Evolutionary conservation across 2,329 filamentous ascomycete genomes (phyloP), one percentile per base, ranked within the genome.

Genomic region (Ambrosiella cleistominuta): DNA sequence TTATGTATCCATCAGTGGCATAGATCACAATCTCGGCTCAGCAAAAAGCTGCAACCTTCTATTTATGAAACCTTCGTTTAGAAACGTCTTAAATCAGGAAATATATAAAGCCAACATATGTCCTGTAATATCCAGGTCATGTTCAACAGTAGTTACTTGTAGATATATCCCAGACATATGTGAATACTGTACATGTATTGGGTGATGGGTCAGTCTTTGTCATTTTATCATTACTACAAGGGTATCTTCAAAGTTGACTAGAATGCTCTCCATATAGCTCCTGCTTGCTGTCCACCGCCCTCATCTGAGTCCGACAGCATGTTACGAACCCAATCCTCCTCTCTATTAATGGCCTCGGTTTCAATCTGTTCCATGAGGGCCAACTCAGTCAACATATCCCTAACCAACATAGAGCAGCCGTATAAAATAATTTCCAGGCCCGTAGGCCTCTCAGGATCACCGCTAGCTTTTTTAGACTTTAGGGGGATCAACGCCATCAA

Each of bases 321-420:
- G 70, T 78, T 75, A 66, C 72, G 72, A 49, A 85, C 77, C 78
- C 82, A 84, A 47, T 70, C 71, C 58, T 74, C 73, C 67, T 86
- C 82, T 50, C 74, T 71, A 52, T 68, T 69, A 56, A 80, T 67
- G 3, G 79, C 76, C 63, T 80, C 79, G 52, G 69, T 70, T 68
- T 83, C 80, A 58, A 86, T 77, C 64, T 75, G 72, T 58, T 73
- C 73, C 82, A 86, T 85, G 60, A 75, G 61, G n/a, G 67, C 67
- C 62, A 86, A 68, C 70, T 85, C 82, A n/a, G 70, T 71, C 50
- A 82, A 67, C 81, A 85, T 85, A 40, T 75, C 78, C 53, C 70
- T 65, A 11, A 83, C 72, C 50, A 85, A 66, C 13, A 64, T 65
- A 19, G 71, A 66, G 58, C 74, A 78, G 1, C 71, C 73, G 6